Conservation (phyloP, 2,329 filamentous ascomycete species). For the Pseudocercospora macadamiae region DNA sequence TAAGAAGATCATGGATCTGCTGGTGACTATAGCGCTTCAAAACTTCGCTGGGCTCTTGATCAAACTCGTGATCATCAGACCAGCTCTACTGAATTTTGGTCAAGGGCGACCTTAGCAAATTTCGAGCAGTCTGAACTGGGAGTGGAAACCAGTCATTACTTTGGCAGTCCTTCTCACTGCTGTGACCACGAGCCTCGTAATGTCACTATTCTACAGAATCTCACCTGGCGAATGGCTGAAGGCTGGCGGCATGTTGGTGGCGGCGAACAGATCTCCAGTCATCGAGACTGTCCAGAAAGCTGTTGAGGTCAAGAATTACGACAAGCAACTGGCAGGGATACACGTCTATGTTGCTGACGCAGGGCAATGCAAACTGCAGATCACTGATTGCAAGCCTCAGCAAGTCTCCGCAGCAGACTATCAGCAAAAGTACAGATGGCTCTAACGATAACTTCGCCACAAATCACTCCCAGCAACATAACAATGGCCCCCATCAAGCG, state of each 20-base stretch:
- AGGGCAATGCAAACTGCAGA: no score
- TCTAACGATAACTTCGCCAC: no score
- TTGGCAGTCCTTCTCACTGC: background rate
- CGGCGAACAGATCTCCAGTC: background rate
- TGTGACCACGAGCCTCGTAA: background rate
- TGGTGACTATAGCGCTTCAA: background rate
- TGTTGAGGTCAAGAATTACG: background rate
- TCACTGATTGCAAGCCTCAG: no score
- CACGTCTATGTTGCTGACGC: no score
- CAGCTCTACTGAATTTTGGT: no score
- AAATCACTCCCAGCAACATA: no score
- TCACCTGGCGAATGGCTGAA: background rate
- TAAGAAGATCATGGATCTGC: background rate
- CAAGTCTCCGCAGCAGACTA: no score
- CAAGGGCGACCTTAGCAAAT: background rate
- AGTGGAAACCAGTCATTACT: background rate
- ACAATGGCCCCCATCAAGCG: no score
- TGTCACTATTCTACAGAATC: background rate
- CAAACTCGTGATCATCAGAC: background rate
- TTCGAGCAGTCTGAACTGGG: background rate
- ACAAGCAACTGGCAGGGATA: background rate
- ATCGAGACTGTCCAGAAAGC: background rate
- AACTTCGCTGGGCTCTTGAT: background rate
- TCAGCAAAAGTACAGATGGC: no score
- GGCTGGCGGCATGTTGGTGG: background rate